Evolutionary conservation across 768 basidiomycete genomes (phyloP).

Genomic region (Myochromella boudieri): DNA sequence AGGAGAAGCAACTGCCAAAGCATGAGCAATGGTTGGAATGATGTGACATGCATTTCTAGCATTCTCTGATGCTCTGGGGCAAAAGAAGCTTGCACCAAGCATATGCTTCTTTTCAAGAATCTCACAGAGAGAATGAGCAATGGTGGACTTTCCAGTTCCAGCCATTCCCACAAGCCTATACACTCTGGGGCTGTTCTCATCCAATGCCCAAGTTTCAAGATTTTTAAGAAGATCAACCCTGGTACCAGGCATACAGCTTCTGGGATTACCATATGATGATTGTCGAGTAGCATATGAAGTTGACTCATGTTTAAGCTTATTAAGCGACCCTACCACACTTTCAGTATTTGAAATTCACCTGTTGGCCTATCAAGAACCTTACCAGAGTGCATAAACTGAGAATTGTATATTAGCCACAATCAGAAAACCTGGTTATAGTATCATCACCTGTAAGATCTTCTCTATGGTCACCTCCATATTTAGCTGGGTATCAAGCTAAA

Average conservation of each 20-base stretch:
- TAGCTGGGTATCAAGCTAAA: too few species aligned
- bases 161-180: too few species aligned
- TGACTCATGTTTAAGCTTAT: neutral
- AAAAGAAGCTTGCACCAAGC: too few species aligned
- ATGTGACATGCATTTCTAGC: constrained; percentile 14
- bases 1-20: constrained; percentile 10
- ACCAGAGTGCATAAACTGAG: neutral
- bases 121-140: too few species aligned
- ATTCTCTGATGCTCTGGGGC: constrained; percentile 13
- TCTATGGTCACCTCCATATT: neutral
- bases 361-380: neutral
- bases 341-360: neutral
- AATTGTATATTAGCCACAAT: neutral
- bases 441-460: neutral
- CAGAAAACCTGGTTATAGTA: too few species aligned
- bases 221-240: constrained; percentile 12
- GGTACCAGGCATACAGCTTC: constrained; percentile 12
- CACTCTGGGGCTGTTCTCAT: constrained; percentile 26
- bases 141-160: too few species aligned
- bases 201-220: constrained; percentile 27
- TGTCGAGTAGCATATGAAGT: neutral
- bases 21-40: constrained; percentile 20
- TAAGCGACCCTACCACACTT: neutral
- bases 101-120: constrained; percentile 28
- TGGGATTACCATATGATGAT: neutral